Base-by-base conservation (phyloP, 108 stramenopile genomes). In the Nitzschia putrida region DNA sequence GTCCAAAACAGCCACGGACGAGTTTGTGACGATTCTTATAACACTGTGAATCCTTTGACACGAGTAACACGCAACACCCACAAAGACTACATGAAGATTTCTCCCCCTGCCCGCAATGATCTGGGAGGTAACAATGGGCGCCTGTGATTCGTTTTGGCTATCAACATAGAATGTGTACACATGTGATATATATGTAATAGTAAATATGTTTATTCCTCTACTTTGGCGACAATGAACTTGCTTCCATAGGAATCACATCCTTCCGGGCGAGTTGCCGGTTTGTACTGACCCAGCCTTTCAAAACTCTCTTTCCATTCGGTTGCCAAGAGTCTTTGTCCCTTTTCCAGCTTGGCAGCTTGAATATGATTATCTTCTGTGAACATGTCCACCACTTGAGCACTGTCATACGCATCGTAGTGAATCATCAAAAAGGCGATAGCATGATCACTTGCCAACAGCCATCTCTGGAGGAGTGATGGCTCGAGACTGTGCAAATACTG, bases 1-100 rank as follows among this genome's bases (percentile, higher is more conserved):
- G 70, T 95, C 7, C 47, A 92, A 42, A 86, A 88, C 64, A 83
- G 89, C 39, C 61, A 50, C 1, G 56, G 9, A 12, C 57, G 43
- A 16, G 34, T 24, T 10, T 59, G 59, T 37, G 54, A 73, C 39
- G 67, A 68, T 24, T 40, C 61, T 16, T 1, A 34, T 34, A 25
- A 22, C 7, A 58, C 50, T 45, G 74, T 53, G 21, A 76, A 78
- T 43, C 74, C 83, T 3, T 41, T 84, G 24, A 86, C 88, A 7
- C 82, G 83, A 12, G 80, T 89, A 7, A 86, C 83, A 37, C 71
- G 83, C 56, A 86, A 84, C 54, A 89, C 83, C 14, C 80, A 85
- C 38, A 52, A 71, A 57, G 84, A 85, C 25, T 82, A 82, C 51
- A 13, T 50, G 5, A 60, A 66, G 16, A 53, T 59, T 6, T 26